Conservation (phyloP, 305 asterid genomes). For the Fraxinus latifolia region DNA sequence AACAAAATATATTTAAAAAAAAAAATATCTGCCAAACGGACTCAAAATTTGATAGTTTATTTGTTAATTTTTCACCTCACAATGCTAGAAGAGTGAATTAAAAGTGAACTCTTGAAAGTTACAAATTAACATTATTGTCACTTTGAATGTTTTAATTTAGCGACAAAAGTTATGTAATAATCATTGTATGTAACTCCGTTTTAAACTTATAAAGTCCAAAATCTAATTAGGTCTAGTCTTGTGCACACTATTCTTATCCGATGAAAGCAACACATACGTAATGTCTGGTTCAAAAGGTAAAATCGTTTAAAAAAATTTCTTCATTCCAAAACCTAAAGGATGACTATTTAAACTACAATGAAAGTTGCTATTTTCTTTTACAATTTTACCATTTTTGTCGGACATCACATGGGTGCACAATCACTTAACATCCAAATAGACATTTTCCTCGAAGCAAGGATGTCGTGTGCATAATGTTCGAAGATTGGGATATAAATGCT, state of each 20-base stretch:
- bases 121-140: neutral
- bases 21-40: neutral
- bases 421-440: neutral
- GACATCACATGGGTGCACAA: neutral
- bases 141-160: neutral
- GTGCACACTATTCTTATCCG: neutral
- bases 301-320: no score
- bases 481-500: neutral
- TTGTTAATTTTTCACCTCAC: neutral
- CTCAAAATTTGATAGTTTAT: neutral
- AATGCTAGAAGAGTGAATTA: neutral
- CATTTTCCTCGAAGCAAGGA: neutral
- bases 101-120: neutral
- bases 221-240: neutral
- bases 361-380: neutral
- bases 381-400: neutral
- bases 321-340: neutral
- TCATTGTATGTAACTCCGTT: neutral
- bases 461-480: neutral
- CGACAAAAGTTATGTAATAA: neutral
- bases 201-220: neutral
- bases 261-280: neutral
- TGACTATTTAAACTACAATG: neutral
- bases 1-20: no score
- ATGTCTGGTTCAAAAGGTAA: neutral